Percentiles rank a stretch among this genome's conserved stretches.
These are phyloP conservation scores for Ustilago vetiveriae DNA, from an alignment of 1,284 basidiomycete species.

Conservation along the genomic window DNA sequence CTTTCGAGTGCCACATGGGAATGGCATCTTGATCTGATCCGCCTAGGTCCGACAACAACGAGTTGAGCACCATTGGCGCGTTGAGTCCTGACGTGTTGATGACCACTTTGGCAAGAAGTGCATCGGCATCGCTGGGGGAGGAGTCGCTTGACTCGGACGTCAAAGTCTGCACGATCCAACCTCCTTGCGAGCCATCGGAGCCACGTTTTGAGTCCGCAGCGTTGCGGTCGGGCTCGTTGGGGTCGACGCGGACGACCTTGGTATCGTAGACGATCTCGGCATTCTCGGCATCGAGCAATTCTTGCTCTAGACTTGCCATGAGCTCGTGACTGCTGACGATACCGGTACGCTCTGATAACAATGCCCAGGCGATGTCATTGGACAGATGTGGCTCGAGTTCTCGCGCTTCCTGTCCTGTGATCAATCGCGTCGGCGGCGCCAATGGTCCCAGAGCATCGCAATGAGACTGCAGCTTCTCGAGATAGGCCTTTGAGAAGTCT, in stretches of 20 bases:
- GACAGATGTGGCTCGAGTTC: conserved; percentile 85
- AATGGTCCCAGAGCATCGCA: conserved; percentile 30
- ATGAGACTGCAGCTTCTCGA: conserved; percentile 50
- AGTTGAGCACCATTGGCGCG: conserved; percentile 60
- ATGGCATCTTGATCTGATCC: conserved; percentile 26
- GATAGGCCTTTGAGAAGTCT: conserved; percentile 39
- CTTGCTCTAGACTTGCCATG: conserved; percentile 81
- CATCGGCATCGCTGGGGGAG: conserved; percentile 70
- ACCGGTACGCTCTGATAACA: conserved; percentile 87
- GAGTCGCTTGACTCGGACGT: conserved; percentile 42
- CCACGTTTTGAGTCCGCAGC: conserved; percentile 39
- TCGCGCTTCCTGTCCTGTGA: conserved; percentile 78
- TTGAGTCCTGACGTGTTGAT: conserved; percentile 90
- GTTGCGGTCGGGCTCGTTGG: conserved; percentile 55
- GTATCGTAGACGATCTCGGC: conserved; percentile 85
- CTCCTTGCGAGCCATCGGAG: conserved; percentile 61
- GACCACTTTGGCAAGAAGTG: conserved; percentile 82
- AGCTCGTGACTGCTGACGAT: conserved; percentile 85
- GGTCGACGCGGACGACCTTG: conserved; percentile 86
- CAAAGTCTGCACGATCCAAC: conserved; percentile 72
- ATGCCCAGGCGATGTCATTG: conserved; percentile 75
- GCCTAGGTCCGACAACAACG: conserved; percentile 34
- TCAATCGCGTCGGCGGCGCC: conserved; percentile 72
- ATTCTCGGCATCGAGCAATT: conserved; percentile 77
- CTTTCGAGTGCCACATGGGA: conserved; percentile 61